phyloP scores from a whole-genome alignment of 2,329 filamentous ascomycete species.

The Graphilbum sp. region DNA sequence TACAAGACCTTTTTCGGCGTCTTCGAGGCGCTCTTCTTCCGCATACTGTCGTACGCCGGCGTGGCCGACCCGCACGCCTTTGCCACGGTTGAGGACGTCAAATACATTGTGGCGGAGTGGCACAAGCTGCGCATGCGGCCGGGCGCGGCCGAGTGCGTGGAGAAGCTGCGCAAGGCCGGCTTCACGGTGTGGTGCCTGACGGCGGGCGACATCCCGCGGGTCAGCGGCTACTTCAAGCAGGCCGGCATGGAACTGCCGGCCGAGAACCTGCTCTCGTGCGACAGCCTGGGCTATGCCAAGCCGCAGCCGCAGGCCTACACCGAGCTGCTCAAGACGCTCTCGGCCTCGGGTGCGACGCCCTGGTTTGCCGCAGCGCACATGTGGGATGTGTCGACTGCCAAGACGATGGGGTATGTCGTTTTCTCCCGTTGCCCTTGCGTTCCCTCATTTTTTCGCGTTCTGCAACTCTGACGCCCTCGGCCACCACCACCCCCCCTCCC shows the following conservation, averaged over 20 bases:
- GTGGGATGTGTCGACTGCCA: constrained; percentile 37
- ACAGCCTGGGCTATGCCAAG: constrained; percentile 27
- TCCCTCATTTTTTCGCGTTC: background rate
- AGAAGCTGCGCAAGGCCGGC: constrained; percentile 22
- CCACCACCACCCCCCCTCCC: no score
- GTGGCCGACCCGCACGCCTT: constrained; percentile 20
- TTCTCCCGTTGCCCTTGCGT: background rate
- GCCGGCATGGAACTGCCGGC: constrained; percentile 28
- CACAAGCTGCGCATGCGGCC: constrained; percentile 15
- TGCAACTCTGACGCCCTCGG: background rate
- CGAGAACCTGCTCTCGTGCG: constrained; percentile 31
- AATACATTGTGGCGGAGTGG: constrained; percentile 20
- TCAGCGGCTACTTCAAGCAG: constrained; percentile 30
- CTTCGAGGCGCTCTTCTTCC: constrained; percentile 25
- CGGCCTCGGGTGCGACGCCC: constrained; percentile 8
- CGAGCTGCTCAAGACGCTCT: constrained; percentile 19
- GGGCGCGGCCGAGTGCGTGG: constrained; percentile 21
- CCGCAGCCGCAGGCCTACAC: constrained; percentile 28
- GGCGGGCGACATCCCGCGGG: constrained; percentile 27
- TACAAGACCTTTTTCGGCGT: constrained; percentile 23
- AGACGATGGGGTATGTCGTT: constrained; percentile 21
- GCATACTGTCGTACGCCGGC: constrained; percentile 23
- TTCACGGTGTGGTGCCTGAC: constrained; percentile 37
- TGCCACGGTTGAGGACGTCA: constrained; percentile 23
- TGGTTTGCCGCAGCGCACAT: constrained; percentile 41